Conservation (phyloP, 2,329 filamentous ascomycete species). For the Teratosphaeria gauchensis region DNA sequence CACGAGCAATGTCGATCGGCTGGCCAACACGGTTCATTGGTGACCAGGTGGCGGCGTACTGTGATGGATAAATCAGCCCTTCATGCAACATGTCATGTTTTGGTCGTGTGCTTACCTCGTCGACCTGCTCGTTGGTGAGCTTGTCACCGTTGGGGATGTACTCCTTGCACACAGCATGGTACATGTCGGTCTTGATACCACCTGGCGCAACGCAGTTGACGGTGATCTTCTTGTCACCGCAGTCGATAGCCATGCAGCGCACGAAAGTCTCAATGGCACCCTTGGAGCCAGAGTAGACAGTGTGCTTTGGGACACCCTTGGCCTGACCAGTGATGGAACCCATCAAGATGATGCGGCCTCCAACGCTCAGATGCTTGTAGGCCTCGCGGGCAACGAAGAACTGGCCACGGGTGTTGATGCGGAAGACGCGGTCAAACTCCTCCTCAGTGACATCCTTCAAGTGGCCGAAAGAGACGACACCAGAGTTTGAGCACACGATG, state of each 20-base stretch:
- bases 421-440: constrained; percentile 50
- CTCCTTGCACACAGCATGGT: constrained; percentile 55
- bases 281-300: constrained; percentile 45
- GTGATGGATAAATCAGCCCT: neutral
- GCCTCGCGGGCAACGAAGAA: constrained; percentile 53
- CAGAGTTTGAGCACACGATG: constrained; percentile 62
- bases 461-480: constrained; percentile 45
- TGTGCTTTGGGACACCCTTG: constrained; percentile 46
- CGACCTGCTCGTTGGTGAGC: constrained; percentile 48
- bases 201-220: constrained; percentile 52
- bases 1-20: constrained; percentile 57
- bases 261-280: constrained; percentile 46
- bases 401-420: constrained; percentile 53
- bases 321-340: constrained; percentile 48
- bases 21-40: constrained; percentile 57
- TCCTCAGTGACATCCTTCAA: constrained; percentile 45
- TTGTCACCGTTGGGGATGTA: constrained; percentile 51
- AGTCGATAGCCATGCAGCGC: constrained; percentile 46
- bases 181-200: constrained; percentile 49
- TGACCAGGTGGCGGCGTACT: constrained; percentile 56
- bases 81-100: neutral
- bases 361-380: constrained; percentile 43
- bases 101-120: constrained; percentile 32
- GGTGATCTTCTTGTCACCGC: constrained; percentile 46
- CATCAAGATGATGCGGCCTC: constrained; percentile 46